These are phyloP conservation scores for Silene conica DNA, from an alignment of 148 eudicot species.

Conservation along the genomic window DNA sequence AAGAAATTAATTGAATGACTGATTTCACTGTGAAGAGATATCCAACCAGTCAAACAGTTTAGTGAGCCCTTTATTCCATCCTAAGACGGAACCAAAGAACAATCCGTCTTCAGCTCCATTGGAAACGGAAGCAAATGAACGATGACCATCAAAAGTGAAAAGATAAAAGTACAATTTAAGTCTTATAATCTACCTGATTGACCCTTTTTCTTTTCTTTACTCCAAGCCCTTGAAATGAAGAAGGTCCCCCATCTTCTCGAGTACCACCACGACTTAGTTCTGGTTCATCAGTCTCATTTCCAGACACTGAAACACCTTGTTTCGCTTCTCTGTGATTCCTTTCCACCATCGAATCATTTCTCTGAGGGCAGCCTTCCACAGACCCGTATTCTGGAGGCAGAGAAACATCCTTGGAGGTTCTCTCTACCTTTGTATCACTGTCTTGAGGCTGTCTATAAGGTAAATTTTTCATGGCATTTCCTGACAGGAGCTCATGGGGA, in stretches of 20 bases:
- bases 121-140: not conserved
- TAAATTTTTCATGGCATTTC: slow-evolving; percentile 29
- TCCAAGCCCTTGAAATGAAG: slow-evolving; percentile 40
- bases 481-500: slow-evolving; percentile 37
- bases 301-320: slow-evolving; percentile 39
- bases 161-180: not conserved
- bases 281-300: slow-evolving; percentile 59
- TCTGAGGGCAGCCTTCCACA: slow-evolving; percentile 35
- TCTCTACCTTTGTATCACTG: slow-evolving; percentile 33
- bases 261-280: slow-evolving; percentile 44
- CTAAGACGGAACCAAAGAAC: too few species aligned
- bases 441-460: slow-evolving; percentile 34
- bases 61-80: not conserved
- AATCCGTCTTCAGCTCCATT: too few species aligned
- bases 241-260: slow-evolving; percentile 45
- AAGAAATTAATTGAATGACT: too few species aligned
- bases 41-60: too few species aligned
- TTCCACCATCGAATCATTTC: slow-evolving; percentile 37
- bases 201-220: slow-evolving; percentile 72
- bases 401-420: slow-evolving; percentile 41
- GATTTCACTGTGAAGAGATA: too few species aligned
- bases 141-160: not conserved
- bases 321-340: slow-evolving; percentile 41
- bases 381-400: slow-evolving; percentile 30
- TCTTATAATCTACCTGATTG: slow-evolving; percentile 49